Evolutionary conservation across 305 asterid species (phyloP), one percentile per base, ranked within the genome.

Genomic region (Fraxinus floribunda): DNA sequence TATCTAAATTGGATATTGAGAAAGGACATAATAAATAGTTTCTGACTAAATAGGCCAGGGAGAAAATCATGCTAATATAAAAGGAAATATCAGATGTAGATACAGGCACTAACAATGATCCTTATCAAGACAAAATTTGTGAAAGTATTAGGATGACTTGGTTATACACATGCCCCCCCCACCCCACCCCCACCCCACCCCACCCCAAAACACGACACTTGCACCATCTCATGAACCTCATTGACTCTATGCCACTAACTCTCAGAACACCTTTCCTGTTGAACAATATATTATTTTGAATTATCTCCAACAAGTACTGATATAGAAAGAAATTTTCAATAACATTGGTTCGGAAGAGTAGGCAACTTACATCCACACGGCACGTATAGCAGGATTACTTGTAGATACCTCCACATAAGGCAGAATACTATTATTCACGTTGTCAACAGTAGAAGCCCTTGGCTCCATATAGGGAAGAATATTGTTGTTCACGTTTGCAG

Each of bases 341-440:
- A 29, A 66, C 36, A 24, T 66, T 66, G 72, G 38, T 36, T 68
- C 6, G 18, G 79, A 44, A 81, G 76, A 87, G 57, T 36, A 84
- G 52, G 39, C 34, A 75, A 82, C 89, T 80, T 85, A 91, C 94
- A 77, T 89, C 94, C 94, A 91, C 38, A 86, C 70, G 41, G 87
- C 85, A 68, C 83, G 85, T 79, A 66, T 38, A 86, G 90, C 87
- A 83, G 93, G 95, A 70, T 68, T 35, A 20, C 16, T 46, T 66
- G 81, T 74, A 76, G 29, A 60, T 55, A 30, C 57, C 26, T 83
- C 74, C 80, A 64, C 30, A 16, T 73, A 20, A 20, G 73, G 11
- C 16, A 10, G 52, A 57, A 41, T 70, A 66, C 7, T 66, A 8
- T 66, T 8, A 26, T 24, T 66, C 38, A 66, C 3, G 35, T 24